Conservation (phyloP, 1,284 basidiomycete species). For the Puccinia horiana region DNA sequence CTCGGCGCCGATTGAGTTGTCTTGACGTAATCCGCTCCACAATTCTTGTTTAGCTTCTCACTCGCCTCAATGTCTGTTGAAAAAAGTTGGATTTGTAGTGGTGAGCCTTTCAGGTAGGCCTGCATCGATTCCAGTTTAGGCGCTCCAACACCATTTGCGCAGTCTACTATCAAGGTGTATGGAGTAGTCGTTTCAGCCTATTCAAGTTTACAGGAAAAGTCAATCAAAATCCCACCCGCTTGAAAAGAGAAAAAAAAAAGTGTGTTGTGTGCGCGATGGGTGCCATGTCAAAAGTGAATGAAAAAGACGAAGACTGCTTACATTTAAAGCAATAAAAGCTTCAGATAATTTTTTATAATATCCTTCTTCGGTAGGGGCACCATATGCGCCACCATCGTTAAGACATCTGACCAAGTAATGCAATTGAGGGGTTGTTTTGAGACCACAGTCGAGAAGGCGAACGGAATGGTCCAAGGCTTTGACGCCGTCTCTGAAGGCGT, state of each 20-base stretch:
- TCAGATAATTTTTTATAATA: constrained; percentile 82
- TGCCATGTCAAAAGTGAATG: neutral
- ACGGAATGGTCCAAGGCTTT: constrained; percentile 61
- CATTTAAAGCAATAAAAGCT: constrained; percentile 84
- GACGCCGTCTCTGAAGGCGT: constrained; percentile 81
- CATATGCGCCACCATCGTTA: constrained; percentile 82
- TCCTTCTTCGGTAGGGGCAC: constrained; percentile 78
- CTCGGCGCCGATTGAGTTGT: constrained; percentile 82
- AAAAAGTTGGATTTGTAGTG: constrained; percentile 65
- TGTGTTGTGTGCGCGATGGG: neutral
- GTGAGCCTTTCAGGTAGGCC: constrained; percentile 29
- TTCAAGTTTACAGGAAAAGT: neutral
- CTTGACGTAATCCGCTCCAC: constrained; percentile 95
- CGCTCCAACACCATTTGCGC: constrained; percentile 95
- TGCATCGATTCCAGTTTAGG: constrained; percentile 65
- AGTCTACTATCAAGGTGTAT: constrained; percentile 78
- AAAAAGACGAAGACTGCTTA: constrained; percentile 60
- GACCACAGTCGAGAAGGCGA: constrained; percentile 63
- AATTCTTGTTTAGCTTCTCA: constrained; percentile 66
- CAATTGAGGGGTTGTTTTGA: constrained; percentile 90
- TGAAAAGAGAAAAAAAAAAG: neutral
- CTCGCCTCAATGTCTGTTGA: constrained; percentile 60
- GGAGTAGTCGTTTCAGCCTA: constrained; percentile 58
- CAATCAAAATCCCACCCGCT: no score
- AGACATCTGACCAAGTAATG: constrained; percentile 91